phyloP scores from a whole-genome alignment of 2,329 filamentous ascomycete species.

The Kalmusia sp. region DNA sequence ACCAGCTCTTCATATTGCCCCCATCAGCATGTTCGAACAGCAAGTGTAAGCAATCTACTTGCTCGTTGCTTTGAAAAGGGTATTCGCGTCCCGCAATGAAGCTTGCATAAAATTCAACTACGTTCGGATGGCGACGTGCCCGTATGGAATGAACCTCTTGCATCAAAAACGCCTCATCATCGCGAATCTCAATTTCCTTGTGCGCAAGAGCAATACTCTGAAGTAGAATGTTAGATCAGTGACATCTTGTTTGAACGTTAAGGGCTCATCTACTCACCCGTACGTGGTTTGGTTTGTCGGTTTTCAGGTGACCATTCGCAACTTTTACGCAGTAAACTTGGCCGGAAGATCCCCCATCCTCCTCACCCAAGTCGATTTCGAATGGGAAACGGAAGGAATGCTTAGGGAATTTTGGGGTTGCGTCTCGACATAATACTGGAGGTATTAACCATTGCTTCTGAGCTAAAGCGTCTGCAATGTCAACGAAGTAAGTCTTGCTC shows the following conservation, averaged over 20 bases:
- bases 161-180: background rate
- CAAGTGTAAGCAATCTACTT: background rate
- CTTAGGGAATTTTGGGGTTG: background rate
- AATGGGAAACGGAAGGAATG: background rate
- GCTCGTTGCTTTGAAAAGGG: background rate
- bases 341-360: background rate
- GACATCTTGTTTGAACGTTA: too few species aligned
- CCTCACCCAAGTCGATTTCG: background rate
- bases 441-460: background rate
- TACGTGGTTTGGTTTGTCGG: background rate
- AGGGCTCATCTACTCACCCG: background rate
- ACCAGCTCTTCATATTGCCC: background rate
- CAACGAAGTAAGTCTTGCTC: background rate
- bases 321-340: background rate
- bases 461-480: background rate
- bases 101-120: background rate
- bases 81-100: background rate
- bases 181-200: background rate
- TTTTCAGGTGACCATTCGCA: background rate
- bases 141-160: background rate
- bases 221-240: background rate
- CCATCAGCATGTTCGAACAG: background rate
- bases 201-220: background rate
- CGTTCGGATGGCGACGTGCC: background rate
- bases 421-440: background rate